Evolutionary conservation across 208 protist species (phyloP).

Genomic region (Trichomonas tenax): DNA sequence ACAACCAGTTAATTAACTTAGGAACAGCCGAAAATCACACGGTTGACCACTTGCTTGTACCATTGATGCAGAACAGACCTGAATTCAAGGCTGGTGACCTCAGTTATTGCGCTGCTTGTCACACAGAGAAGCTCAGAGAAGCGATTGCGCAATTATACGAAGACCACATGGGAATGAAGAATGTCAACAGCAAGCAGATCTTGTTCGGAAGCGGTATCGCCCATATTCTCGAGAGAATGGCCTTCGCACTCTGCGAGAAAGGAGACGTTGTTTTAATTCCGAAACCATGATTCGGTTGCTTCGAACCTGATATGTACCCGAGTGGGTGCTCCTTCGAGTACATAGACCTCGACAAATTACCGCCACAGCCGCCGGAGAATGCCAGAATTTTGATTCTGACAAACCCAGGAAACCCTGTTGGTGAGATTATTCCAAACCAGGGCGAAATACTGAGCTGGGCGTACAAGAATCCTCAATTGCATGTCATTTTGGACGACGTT

Average conservation of each 20-base stretch:
- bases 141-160: neutral
- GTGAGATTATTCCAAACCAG: neutral
- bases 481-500: neutral
- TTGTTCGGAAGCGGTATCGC: neutral
- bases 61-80: neutral
- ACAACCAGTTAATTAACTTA: neutral
- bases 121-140: neutral
- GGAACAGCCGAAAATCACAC: neutral
- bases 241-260: neutral
- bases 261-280: neutral
- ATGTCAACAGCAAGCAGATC: neutral
- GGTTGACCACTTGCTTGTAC: neutral
- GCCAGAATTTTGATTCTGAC: neutral
- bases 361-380: neutral
- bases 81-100: neutral
- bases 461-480: neutral
- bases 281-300: neutral
- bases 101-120: neutral
- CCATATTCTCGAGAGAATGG: neutral
- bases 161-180: neutral
- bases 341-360: neutral
- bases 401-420: conserved; percentile 4
- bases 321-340: neutral
- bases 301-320: neutral
- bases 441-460: neutral